Base-by-base conservation (phyloP, 2,329 filamentous ascomycete species). In the Fusarium vanettenii region DNA sequence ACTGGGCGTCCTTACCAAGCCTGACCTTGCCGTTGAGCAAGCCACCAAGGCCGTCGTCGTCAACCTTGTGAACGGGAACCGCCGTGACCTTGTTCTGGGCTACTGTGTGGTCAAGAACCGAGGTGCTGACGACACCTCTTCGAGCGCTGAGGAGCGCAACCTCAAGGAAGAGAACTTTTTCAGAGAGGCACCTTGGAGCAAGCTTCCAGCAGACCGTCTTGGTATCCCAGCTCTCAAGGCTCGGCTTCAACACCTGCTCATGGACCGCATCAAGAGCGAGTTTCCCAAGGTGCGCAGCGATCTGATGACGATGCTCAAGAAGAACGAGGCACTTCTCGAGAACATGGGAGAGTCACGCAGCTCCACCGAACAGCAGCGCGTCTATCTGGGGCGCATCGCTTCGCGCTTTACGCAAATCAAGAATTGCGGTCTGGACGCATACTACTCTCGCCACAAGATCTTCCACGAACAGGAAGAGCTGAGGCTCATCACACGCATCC, bases 1-100 rank as follows among this genome's bases (percentile, higher is more conserved):
- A 0, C 76, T 89, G 9, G 86, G 85, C 0, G 84, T 89, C 0
- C 82, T 92, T 0, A 92, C 90, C 0, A 92, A 92, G 72, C 87
- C 89, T 0, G 91, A 93, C 66, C 81, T 92, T 0, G 86, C 87
- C 0, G 78, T 78, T 0, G 87, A 89, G 57, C 66, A 77, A 0
- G 81, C 81, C 0, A 85, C 80, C 1, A 80, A 85, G 29, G 76
- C 80, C 0, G 82, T 82, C 1, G 80, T 86, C 2, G 79, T 85
- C 4, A 82, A 88, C 5, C 82, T 87, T 0, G 81, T 88, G 0
- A 55, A 62, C 0, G 86, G 86, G 0, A 85, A 84, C 16, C 81
- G 83, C 4, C 81, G 82, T 1, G 77, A 84, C 1, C 79, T 89
- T 0, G 82, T 82, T 1, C 81, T 89, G 0, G 87, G 87, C 0